Evolutionary conservation across 257 asterid species (phyloP).

Genomic region (Rhazya stricta): DNA sequence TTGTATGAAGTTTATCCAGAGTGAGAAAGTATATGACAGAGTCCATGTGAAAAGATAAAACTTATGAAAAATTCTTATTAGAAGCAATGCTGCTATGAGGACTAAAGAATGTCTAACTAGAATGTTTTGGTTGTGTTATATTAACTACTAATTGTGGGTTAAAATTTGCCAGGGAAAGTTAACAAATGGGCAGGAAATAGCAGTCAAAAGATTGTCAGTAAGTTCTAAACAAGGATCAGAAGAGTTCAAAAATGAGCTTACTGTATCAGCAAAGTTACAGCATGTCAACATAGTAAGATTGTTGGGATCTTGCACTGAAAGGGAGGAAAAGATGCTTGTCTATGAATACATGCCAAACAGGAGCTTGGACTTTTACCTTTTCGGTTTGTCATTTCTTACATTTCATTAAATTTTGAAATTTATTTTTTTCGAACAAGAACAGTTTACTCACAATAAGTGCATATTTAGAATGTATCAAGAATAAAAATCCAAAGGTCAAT

Average conservation of each 20-base stretch:
- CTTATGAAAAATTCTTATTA: not conserved
- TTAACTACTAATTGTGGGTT: not conserved
- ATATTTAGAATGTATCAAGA: too few species aligned
- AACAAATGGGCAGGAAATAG: conserved; percentile 28
- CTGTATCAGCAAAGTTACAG: conserved; percentile 31
- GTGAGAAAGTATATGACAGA: not conserved
- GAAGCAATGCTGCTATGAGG: not conserved
- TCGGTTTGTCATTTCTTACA: not conserved
- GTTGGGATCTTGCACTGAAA: conserved; percentile 27
- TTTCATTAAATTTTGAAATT: too few species aligned
- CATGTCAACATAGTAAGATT: conserved; percentile 34
- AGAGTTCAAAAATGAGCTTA: conserved; percentile 35
- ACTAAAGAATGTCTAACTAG: not conserved
- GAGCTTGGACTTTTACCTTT: conserved; percentile 24
- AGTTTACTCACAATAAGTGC: too few species aligned
- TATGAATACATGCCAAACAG: conserved; percentile 34
- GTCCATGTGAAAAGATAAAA: not conserved
- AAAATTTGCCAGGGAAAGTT: conserved; percentile 26
- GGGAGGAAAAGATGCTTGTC: conserved; percentile 31
- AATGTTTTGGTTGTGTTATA: not conserved
- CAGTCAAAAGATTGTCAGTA: conserved; percentile 34
- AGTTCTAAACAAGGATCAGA: conserved; percentile 33
- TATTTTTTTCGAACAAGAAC: too few species aligned
- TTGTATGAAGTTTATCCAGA: too few species aligned
- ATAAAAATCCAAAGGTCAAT: too few species aligned